Evolutionary conservation across 192 early-diverging fungal genomes (phyloP), one percentile per base, ranked within the genome.

Genomic region (Podila epigama): DNA sequence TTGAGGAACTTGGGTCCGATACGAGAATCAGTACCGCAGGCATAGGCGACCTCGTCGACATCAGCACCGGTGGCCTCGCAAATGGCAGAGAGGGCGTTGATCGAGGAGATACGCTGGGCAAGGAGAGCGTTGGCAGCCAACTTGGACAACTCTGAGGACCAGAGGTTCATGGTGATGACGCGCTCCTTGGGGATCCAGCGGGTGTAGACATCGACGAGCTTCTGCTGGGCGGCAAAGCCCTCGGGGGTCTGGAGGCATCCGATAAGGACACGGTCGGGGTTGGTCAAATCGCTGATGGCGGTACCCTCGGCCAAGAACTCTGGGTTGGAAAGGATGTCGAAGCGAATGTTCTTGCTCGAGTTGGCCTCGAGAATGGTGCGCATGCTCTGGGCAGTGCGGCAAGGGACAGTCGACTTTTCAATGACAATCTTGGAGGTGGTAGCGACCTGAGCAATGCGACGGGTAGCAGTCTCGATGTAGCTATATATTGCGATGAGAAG

Each of bases 301-400:
- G 95, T 94, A 51, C 95, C 96, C 81, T 97, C 96, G 67, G 94
- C 94, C 66, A 97, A 87, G 83, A 97, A 97, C 85, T 97, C 96
- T 22, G 96, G 96, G 82, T 97, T 97, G 16, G 95, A 93, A 50
- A 96, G 84, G 53, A 97, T 94, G 62, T 91, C 88, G 72, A 97
- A 96, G 33, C 81, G 83, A 34, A 95, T 89, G 35, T 83, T 84
- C 20, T 80, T 72, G 31, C 67, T 85, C 4, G 84, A 87, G 80
- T 94, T 95, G 51, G 93, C 87, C 52, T 91, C 90, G n/a, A 96
- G 85, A 40, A 94, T 96, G 40, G 88, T 88, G 60, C 91, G 86
- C 85, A 97, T 92, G 69, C 84, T 82, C 63, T 94, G 88, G 29
- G 95, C 93, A 29, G 96, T 96, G 56, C 93, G 85, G 80, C 96